Conservation (phyloP, 225 moss, liverwort and hornwort species). For the Pleurozium schreberi region DNA sequence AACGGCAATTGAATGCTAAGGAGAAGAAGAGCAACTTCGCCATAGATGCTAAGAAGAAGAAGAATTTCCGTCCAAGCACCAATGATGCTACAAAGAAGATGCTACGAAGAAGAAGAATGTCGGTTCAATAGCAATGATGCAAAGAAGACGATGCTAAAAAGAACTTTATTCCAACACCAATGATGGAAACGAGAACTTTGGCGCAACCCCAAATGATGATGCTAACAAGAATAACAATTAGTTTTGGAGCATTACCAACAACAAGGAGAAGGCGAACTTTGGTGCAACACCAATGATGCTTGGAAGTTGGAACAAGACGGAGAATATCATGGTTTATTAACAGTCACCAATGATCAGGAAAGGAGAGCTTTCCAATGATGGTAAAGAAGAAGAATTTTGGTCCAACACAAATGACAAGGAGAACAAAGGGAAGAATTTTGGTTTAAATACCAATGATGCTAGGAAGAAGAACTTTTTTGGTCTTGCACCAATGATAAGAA, state of each 20-base stretch:
- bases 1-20: not conserved
- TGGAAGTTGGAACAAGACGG: not conserved
- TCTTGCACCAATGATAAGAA: not conserved
- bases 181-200: not conserved
- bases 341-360: not conserved
- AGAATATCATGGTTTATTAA: not conserved
- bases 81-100: not conserved
- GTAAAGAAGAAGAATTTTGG: not conserved
- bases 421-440: not conserved
- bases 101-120: not conserved
- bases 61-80: not conserved
- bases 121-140: not conserved
- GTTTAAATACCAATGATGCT: not conserved
- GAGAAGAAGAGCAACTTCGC: not conserved
- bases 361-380: not conserved
- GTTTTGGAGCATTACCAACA: not conserved
- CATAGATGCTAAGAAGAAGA: not conserved
- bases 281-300: not conserved
- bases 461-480: not conserved
- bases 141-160: not conserved
- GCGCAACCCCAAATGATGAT: not conserved
- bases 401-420: not conserved
- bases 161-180: not conserved
- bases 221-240: not conserved
- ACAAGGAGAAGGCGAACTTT: not conserved